A percentile compares a stretch with the other conserved stretches of the same genome.
phyloP scores from a whole-genome alignment of 441 rosid genomes.

The Pelargonium cotyledonis region DNA sequence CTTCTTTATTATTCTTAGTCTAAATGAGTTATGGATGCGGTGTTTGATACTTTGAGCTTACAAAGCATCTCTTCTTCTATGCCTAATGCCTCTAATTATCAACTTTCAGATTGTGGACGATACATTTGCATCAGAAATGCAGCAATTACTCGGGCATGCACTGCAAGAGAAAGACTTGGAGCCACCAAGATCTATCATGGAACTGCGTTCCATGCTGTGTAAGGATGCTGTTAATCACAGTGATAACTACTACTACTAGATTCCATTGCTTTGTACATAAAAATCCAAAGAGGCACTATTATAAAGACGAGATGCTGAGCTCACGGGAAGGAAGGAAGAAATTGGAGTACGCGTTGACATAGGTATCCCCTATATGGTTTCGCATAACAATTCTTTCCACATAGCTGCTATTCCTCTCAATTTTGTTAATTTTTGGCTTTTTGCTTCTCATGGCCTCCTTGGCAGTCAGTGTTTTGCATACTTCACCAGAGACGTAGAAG shows the following conservation, averaged over 20 bases:
- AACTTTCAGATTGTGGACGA: conserved; percentile 67
- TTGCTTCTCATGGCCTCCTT: neutral
- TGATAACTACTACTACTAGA: conserved; percentile 54
- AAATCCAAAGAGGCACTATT: neutral
- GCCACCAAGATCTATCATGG: conserved; percentile 81
- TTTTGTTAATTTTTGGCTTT: neutral
- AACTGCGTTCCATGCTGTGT: conserved; percentile 90
- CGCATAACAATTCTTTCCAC: neutral
- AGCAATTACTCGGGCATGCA: conserved; percentile 66
- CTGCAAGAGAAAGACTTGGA: conserved; percentile 87
- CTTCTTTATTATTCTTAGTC: neutral
- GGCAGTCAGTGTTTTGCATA: neutral
- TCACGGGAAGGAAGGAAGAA: neutral
- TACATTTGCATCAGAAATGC: conserved; percentile 89
- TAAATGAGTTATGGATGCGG: neutral
- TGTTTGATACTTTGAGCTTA: neutral
- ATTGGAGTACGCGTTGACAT: neutral
- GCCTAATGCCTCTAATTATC: neutral
- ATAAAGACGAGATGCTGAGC: neutral
- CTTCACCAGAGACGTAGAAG: too few relatives aligned
- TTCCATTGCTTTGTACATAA: conserved; percentile 5
- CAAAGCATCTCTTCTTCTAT: neutral
- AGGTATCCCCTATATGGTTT: neutral
- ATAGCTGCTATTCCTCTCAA: neutral
- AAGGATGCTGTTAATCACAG: conserved; percentile 57